These are phyloP conservation scores for Pythium folliculosum DNA, from an alignment of 352 stramenopile species.

Conservation along the genomic window DNA sequence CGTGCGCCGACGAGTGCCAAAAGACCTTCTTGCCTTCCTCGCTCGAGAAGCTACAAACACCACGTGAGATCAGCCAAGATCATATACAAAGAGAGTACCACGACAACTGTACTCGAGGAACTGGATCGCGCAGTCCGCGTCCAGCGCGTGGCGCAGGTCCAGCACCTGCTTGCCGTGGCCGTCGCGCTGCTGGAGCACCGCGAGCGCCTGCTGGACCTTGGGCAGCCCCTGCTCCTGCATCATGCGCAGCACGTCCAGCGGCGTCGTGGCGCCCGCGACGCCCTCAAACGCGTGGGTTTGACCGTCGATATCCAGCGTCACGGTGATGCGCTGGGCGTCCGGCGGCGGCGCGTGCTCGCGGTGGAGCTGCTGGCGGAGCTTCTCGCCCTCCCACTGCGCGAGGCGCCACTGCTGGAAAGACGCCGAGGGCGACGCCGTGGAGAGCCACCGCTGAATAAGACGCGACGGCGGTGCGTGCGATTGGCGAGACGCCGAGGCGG, in stretches of 20 bases:
- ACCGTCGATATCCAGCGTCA: constrained; percentile 39
- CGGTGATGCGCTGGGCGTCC: constrained; percentile 38
- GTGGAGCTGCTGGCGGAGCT: constrained; percentile 38
- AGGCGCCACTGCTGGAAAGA: constrained; percentile 53
- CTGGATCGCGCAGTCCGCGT: constrained; percentile 45
- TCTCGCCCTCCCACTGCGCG: constrained; percentile 54
- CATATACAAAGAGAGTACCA: neutral
- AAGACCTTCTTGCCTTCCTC: constrained; percentile 88
- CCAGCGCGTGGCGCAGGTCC: constrained; percentile 52
- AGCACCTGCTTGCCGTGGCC: constrained; percentile 45
- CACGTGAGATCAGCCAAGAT: neutral
- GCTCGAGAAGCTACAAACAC: constrained; percentile 50
- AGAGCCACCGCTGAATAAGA: neutral
- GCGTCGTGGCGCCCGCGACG: constrained; percentile 42
- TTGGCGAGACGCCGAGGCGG: neutral
- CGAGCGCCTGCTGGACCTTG: constrained; percentile 65
- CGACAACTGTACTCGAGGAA: constrained; percentile 59
- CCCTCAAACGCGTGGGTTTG: constrained; percentile 46
- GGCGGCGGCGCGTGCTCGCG: constrained; percentile 1
- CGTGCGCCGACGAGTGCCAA: constrained; percentile 99
- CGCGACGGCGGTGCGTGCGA: neutral
- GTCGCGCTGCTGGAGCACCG: constrained; percentile 30
- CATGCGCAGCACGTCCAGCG: constrained; percentile 64
- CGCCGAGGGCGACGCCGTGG: constrained; percentile 19
- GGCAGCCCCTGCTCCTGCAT: constrained; percentile 54